Percentiles rank a stretch among this genome's conserved stretches.
Conservation (phyloP, 192 early-diverging fungal genomes). For the Pilaira anomala region DNA sequence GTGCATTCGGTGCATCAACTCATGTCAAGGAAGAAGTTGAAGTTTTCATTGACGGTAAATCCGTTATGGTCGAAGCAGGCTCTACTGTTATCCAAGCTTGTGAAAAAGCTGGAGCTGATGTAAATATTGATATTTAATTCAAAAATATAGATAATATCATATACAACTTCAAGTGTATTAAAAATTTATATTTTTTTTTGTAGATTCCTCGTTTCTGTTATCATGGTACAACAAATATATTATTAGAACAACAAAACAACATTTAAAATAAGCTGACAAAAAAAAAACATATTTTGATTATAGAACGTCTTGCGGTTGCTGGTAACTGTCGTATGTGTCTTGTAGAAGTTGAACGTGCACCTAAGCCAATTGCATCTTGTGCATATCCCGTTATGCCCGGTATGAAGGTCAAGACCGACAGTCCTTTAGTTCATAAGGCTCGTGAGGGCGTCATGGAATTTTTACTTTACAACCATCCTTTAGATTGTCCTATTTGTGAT, state of each 20-base stretch:
- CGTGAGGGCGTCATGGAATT: conserved; percentile 94
- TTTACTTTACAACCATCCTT: conserved; percentile 93
- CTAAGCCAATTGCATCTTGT: conserved; percentile 96
- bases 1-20: conserved; percentile 44
- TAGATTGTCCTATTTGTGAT: conserved; percentile 98
- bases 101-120: conserved; percentile 87
- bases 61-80: conserved; percentile 88
- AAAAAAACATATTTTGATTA: conserved; percentile 23
- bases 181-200: neutral
- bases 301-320: conserved; percentile 91
- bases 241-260: neutral
- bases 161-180: neutral
- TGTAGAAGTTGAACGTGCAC: conserved; percentile 94
- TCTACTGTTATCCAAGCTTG: conserved; percentile 97
- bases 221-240: conserved; percentile 34
- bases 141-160: no score
- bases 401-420: conserved; percentile 96
- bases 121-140: conserved; percentile 20
- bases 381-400: conserved; percentile 96
- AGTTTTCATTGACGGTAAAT: conserved; percentile 87
- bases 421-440: conserved; percentile 93
- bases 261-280: no score
- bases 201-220: conserved; percentile 77
- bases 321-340: conserved; percentile 99
- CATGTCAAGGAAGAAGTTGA: conserved; percentile 68